phyloP scores from a whole-genome alignment of 352 stramenopile species.

The Phytophthora kernoviae region DNA sequence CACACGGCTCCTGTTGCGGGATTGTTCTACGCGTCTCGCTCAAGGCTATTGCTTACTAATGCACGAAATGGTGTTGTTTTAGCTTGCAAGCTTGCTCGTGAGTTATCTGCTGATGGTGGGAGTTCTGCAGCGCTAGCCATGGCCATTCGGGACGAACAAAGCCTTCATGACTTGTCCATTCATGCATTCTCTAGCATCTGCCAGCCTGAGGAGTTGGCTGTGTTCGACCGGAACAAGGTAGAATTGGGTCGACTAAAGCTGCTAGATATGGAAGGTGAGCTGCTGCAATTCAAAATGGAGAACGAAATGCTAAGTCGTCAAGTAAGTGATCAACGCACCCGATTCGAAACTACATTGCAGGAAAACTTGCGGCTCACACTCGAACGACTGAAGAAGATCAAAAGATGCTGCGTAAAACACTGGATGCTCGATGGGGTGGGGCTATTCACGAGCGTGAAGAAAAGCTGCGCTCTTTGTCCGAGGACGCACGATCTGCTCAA shows the following conservation, averaged over 20 bases:
- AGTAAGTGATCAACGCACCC: slow-evolving; percentile 45
- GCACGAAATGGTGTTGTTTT: slow-evolving; percentile 47
- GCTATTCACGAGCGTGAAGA: slow-evolving; percentile 38
- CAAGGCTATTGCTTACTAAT: slow-evolving; percentile 46
- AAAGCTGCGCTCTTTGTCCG: slow-evolving; percentile 32
- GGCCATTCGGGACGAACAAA: slow-evolving; percentile 31
- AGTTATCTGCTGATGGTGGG: slow-evolving; percentile 10
- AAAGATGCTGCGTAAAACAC: slow-evolving; percentile 35
- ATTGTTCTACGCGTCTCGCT: slow-evolving; percentile 40
- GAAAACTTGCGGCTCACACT: slow-evolving; percentile 21
- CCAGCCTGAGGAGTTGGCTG: slow-evolving; percentile 59
- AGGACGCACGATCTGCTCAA: slow-evolving; percentile 49
- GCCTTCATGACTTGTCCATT: slow-evolving; percentile 21
- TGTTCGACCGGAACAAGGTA: slow-evolving; percentile 63
- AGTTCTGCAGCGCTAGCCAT: slow-evolving; percentile 16
- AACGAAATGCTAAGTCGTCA: slow-evolving; percentile 73
- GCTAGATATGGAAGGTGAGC: slow-evolving; percentile 66
- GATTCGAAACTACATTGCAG: slow-evolving; percentile 44
- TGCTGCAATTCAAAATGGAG: slow-evolving; percentile 73
- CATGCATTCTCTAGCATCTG: slow-evolving; percentile 37
- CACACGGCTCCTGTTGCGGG: slow-evolving; percentile 52
- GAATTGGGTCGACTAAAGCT: slow-evolving; percentile 53
- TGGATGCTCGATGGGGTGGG: slow-evolving; percentile 29
- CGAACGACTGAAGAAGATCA: slow-evolving; percentile 32
- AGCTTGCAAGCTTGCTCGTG: slow-evolving; percentile 30